Evolutionary conservation across 139 green algal genomes (phyloP).

Genomic region (Coelastrella sp.): DNA sequence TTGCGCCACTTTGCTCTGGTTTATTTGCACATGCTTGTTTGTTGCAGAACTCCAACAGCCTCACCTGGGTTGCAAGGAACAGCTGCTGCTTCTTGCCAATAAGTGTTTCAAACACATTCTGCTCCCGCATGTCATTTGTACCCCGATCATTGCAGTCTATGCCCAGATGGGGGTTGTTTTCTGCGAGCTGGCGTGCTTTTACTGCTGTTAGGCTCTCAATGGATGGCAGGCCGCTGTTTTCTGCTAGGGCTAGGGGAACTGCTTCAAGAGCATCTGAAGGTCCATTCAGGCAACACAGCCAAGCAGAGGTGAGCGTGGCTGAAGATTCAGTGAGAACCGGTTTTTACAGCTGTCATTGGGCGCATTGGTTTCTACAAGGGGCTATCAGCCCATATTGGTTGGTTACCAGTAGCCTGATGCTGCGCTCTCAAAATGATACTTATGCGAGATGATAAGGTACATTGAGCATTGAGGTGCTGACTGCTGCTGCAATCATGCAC

Average conservation of each 20-base stretch:
- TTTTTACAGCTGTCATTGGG: no score
- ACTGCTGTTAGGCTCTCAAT: constrained; percentile 95
- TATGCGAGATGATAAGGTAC: neutral
- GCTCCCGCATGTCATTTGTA: constrained; percentile 98
- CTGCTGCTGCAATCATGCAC: neutral
- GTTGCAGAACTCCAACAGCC: neutral
- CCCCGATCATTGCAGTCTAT: constrained; percentile 98
- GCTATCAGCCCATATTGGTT: no score
- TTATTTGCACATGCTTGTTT: neutral
- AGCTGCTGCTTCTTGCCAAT: constrained; percentile 99
- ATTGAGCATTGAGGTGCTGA: neutral
- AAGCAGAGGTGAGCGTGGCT: neutral
- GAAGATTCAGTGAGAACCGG: no score
- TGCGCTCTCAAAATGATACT: no score
- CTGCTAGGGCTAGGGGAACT: constrained; percentile 93
- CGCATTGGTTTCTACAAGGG: no score
- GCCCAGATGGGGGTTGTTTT: constrained; percentile 93
- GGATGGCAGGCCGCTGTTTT: constrained; percentile 94
- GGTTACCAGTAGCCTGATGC: no score
- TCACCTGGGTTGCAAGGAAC: constrained; percentile 95
- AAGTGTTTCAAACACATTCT: constrained; percentile 99
- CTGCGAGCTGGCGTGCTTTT: constrained; percentile 83
- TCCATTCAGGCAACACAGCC: neutral
- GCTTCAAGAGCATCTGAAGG: constrained; percentile 86
- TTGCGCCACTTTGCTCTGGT: neutral